Base-by-base conservation (phyloP, 2,329 filamentous ascomycete genomes). In the Cercospora nicotianae region DNA sequence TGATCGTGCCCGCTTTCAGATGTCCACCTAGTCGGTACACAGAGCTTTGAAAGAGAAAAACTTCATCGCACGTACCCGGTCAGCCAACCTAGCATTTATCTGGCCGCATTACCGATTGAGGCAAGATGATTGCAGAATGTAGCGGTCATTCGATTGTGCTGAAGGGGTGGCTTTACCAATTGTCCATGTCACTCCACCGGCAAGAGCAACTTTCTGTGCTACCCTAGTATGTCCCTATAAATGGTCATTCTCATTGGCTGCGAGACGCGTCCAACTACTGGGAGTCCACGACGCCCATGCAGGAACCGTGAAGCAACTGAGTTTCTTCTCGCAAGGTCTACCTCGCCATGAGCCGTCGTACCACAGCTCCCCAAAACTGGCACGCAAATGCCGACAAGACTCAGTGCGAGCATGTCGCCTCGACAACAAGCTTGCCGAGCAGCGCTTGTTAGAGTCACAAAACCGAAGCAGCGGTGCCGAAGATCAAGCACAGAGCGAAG, bases 201-300 rank as follows among this genome's bases (percentile, higher is more conserved):
- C 48, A 16, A 30, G 26, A 28, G 48, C 20, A 53, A 53, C 48
- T 53, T 23, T 53, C 48, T 28, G 48, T 26, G 26, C 13, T 13
- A 53, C 23, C 48, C 48, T 53, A 6, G 48, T 26, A 13, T 20
- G 8, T 59, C 26, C 31, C 26, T 13, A 20, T 20, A 5, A 31
- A 20, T 23, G 48, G 30, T 59, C 30, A 8, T 12, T 3, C 18
- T 36, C 12, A 59, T 59, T 59, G 55, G 55, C 26, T 33, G 16
- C 3, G 6, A 59, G 30, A 59, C 18, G 28, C 55, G 26, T 59
- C 18, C 55, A 33, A 23, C 28, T 59, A 59, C 16, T 36, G 28
- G 16, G 31, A 18, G n/a, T 59, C 55, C 55, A 59, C 28, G 30
- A 59, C 31, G 55, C 30, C 48, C 55, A 59, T 59, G 55, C 55